phyloP scores from a whole-genome alignment of 2,329 filamentous ascomycete species.

The Penicillium aurantiogriseum region DNA sequence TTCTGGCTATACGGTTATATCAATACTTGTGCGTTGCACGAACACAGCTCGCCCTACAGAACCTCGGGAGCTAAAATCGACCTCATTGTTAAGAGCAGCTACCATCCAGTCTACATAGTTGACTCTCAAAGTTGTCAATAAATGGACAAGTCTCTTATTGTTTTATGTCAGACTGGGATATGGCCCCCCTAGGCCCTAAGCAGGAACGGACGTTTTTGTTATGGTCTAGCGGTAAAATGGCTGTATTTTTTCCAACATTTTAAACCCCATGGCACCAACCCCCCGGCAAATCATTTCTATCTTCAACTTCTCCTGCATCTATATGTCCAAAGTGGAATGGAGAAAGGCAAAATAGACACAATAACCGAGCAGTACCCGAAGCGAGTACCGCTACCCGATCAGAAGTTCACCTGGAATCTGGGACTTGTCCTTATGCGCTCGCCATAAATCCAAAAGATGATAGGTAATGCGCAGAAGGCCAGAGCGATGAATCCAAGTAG shows the following conservation, averaged over 20 bases:
- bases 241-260: too few relatives aligned
- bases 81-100: not conserved
- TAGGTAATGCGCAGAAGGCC: conserved; percentile 45
- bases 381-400: not conserved
- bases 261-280: too few relatives aligned
- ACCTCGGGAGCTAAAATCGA: not conserved
- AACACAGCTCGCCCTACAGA: too few relatives aligned
- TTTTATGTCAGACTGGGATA: not conserved
- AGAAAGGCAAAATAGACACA: not conserved
- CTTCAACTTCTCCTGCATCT: not conserved
- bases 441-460: conserved; percentile 38
- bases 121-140: not conserved
- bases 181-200: too few relatives aligned
- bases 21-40: too few relatives aligned
- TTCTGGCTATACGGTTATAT: too few relatives aligned
- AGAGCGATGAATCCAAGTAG: conserved; percentile 57
- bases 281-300: not conserved
- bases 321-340: not conserved
- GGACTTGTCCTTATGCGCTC: conserved; percentile 35
- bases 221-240: too few relatives aligned
- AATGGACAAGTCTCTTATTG: not conserved
- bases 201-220: too few relatives aligned
- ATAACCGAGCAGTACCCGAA: not conserved
- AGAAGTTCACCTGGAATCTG: conserved; percentile 28
- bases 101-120: not conserved